Evolutionary conservation across 2,329 filamentous ascomycete genomes (phyloP).

Genomic region (Penicillium sp.): DNA sequence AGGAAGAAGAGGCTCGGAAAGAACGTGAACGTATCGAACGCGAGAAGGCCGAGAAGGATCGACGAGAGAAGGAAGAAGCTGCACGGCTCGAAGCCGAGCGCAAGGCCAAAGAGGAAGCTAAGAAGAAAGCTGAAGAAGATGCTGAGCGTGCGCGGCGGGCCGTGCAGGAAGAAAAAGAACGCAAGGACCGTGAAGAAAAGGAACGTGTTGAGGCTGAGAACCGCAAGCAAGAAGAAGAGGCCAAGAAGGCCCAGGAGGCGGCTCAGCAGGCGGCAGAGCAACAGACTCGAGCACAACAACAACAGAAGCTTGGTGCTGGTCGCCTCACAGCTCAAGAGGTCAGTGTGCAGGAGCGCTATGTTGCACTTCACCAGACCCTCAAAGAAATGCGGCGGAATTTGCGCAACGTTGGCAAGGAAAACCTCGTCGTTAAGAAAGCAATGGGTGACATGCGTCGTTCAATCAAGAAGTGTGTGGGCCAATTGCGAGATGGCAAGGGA

Average conservation of each 20-base stretch:
- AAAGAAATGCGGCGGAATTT: slow-evolving; percentile 60
- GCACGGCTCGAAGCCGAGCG: slow-evolving; percentile 38
- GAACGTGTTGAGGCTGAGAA: slow-evolving; percentile 33
- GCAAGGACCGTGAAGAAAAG: slow-evolving; percentile 35
- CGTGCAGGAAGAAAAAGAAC: slow-evolving; percentile 33
- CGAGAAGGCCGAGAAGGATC: slow-evolving; percentile 33
- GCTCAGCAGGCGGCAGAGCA: slow-evolving; percentile 26
- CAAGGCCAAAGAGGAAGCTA: slow-evolving; percentile 33
- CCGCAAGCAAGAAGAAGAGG: slow-evolving; percentile 32
- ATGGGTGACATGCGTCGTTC: slow-evolving; percentile 71
- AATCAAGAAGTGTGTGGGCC: slow-evolving; percentile 70
- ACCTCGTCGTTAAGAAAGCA: slow-evolving; percentile 59
- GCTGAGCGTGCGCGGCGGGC: slow-evolving; percentile 40
- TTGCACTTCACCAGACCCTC: slow-evolving; percentile 64
- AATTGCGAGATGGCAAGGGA: slow-evolving; percentile 62
- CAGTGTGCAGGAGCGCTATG: slow-evolving; percentile 49
- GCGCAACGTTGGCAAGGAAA: slow-evolving; percentile 54
- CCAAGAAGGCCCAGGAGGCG: slow-evolving; percentile 23
- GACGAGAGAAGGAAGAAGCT: slow-evolving; percentile 37
- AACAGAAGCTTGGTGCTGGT: slow-evolving; percentile 28
- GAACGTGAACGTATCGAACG: slow-evolving; percentile 35
- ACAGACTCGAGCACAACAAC: slow-evolving; percentile 29
- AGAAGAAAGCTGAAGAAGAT: slow-evolving; percentile 33
- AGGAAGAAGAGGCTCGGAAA: slow-evolving; percentile 37
- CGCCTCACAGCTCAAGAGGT: slow-evolving; percentile 38